Percentiles rank a stretch among this genome's conserved stretches.
phyloP scores from a whole-genome alignment of 2,329 filamentous ascomycete genomes.

The Penicillium sp. region DNA sequence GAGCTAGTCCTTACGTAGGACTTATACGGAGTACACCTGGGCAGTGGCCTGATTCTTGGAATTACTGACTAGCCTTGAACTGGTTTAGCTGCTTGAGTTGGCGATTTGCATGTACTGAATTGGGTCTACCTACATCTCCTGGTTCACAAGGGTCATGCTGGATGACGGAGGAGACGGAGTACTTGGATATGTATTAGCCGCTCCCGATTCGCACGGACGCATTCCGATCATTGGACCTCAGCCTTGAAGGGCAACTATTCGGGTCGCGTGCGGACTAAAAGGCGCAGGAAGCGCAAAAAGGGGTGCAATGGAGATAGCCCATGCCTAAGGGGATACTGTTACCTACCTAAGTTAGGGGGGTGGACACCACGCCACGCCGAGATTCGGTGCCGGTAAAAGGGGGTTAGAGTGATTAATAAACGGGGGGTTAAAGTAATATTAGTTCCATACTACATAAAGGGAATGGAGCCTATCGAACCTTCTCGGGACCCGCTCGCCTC shows the following conservation, averaged over 20 bases:
- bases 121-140: background rate
- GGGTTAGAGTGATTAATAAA: background rate
- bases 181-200: conserved; percentile 1
- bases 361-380: conserved; percentile 4
- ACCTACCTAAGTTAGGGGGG: background rate
- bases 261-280: conserved; percentile 8
- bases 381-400: background rate
- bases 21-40: background rate
- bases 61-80: background rate
- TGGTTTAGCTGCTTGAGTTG: background rate
- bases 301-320: background rate
- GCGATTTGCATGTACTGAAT: background rate
- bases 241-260: conserved; percentile 3
- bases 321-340: background rate
- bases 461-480: conserved; percentile 18
- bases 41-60: background rate
- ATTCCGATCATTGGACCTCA: conserved; percentile 15
- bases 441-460: background rate
- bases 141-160: background rate
- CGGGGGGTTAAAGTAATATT: background rate
- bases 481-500: conserved; percentile 23
- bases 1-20: background rate
- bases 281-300: conserved; percentile 13
- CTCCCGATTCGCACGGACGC: conserved; percentile 11
- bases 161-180: background rate